Evolutionary conservation across 495 filamentous ascomycete species (phyloP).

Genomic region (Rhizodiscina lignyota): DNA sequence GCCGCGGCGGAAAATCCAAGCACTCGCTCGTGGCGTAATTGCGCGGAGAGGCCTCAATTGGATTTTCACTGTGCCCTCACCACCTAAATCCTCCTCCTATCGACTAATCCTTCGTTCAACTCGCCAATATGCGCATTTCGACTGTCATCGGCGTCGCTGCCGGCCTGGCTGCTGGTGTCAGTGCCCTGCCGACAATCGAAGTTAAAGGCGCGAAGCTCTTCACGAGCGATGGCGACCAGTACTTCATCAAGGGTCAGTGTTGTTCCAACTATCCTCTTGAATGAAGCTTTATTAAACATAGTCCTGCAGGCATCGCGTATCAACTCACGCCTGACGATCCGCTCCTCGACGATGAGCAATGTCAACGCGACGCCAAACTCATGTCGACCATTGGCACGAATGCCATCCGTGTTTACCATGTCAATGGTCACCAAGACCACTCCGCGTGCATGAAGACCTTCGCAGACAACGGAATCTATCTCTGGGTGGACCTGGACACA

Average conservation of each 20-base stretch:
- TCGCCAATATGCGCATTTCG: too few species aligned
- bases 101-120: too few species aligned
- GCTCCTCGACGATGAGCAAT: conserved; percentile 58
- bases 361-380: conserved; percentile 53
- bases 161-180: too few species aligned
- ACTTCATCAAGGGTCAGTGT: conserved; percentile 57
- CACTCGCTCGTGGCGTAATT: too few species aligned
- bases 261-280: background rate
- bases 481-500: conserved; percentile 71
- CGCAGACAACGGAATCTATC: conserved; percentile 68
- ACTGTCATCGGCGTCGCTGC: too few species aligned
- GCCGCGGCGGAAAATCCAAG: too few species aligned
- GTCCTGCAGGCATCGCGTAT: conserved; percentile 42
- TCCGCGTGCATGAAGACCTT: conserved; percentile 67
- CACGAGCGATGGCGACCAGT: conserved; percentile 57
- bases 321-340: conserved; percentile 49
- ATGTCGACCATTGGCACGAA: conserved; percentile 76
- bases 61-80: too few species aligned
- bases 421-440: conserved; percentile 53
- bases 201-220: conserved; percentile 76
- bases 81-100: too few species aligned
- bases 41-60: too few species aligned
- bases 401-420: conserved; percentile 79
- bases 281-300: background rate
- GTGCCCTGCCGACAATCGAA: conserved; percentile 41